Percentiles rank a stretch among this genome's conserved stretches.
Conservation (phyloP, 1,284 basidiomycete genomes). For the Trichosporon ovoides region DNA sequence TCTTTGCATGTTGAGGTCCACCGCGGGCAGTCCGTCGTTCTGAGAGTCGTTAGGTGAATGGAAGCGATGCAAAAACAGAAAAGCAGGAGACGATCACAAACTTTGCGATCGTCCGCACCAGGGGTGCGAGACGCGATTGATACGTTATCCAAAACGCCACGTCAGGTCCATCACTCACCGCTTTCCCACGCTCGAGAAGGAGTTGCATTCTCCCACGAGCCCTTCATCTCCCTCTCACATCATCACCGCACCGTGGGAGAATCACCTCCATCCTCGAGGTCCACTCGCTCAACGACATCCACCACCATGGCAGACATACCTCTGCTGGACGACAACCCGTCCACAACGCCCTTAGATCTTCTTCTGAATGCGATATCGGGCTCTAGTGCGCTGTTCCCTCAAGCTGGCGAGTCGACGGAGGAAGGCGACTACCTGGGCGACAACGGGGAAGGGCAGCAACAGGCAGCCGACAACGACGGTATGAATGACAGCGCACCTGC, state of each 20-base stretch:
- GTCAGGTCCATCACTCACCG: neutral
- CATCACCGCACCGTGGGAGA: constrained; percentile 16
- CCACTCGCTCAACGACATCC: constrained; percentile 15
- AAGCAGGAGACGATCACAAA: neutral
- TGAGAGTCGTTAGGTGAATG: no score
- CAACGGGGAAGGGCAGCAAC: neutral
- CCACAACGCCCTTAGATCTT: constrained; percentile 34
- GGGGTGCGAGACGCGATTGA: neutral
- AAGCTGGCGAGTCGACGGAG: constrained; percentile 1
- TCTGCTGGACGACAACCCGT: constrained; percentile 19
- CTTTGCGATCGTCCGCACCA: neutral
- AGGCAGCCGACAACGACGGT: neutral
- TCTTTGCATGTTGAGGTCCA: constrained; percentile 6
- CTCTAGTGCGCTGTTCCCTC: neutral
- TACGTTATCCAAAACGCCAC: neutral
- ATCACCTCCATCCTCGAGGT: constrained; percentile 17
- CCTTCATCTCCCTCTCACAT: neutral
- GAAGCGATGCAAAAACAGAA: neutral
- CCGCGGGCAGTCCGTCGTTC: no score
- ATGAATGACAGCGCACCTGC: constrained; percentile 7
- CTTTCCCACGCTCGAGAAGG: neutral
- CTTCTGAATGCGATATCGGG: constrained; percentile 43
- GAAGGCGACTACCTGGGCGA: neutral
- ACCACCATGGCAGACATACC: constrained; percentile 14
- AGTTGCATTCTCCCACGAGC: constrained; percentile 6